Evolutionary conservation across 2,329 filamentous ascomycete species (phyloP).

Genomic region (Colletotrichum magnum): DNA sequence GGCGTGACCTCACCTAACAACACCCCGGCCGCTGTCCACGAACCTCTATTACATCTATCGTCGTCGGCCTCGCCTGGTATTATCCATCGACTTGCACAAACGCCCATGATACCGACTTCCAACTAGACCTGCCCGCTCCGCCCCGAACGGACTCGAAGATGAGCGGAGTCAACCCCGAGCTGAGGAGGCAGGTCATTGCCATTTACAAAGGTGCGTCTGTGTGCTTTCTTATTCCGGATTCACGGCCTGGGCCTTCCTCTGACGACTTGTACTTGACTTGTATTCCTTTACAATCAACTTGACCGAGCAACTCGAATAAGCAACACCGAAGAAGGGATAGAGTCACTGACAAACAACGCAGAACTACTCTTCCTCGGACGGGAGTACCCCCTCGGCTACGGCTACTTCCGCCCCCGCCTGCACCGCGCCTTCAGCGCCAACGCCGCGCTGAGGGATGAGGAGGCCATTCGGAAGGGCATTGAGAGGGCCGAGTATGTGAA

Average conservation of each 20-base stretch:
- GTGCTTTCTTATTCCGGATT: too few relatives aligned
- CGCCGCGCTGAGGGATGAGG: slow-evolving; percentile 77
- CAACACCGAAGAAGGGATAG: background rate
- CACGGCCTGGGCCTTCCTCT: background rate
- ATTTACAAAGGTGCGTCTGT: slow-evolving; percentile 83
- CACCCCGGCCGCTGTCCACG: too few relatives aligned
- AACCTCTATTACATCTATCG: too few relatives aligned
- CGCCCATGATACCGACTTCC: background rate
- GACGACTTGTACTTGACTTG: background rate
- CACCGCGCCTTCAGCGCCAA: slow-evolving; percentile 90
- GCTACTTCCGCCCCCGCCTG: slow-evolving; percentile 84
- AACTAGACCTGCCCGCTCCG: background rate
- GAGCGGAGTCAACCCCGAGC: slow-evolving; percentile 61
- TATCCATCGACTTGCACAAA: background rate
- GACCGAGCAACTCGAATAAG: background rate
- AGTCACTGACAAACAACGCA: slow-evolving; percentile 51
- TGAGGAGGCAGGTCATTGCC: slow-evolving; percentile 84
- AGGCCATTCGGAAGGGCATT: slow-evolving; percentile 82
- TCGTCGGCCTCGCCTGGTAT: too few relatives aligned
- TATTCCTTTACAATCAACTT: background rate
- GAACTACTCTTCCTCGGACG: slow-evolving; percentile 88
- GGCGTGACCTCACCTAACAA: background rate
- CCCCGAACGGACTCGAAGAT: slow-evolving; percentile 13
- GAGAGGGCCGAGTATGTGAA: slow-evolving; percentile 88
- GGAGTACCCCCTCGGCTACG: slow-evolving; percentile 87